Conservation (phyloP, 495 filamentous ascomycete genomes). For the Venustampulla echinocandica region DNA sequence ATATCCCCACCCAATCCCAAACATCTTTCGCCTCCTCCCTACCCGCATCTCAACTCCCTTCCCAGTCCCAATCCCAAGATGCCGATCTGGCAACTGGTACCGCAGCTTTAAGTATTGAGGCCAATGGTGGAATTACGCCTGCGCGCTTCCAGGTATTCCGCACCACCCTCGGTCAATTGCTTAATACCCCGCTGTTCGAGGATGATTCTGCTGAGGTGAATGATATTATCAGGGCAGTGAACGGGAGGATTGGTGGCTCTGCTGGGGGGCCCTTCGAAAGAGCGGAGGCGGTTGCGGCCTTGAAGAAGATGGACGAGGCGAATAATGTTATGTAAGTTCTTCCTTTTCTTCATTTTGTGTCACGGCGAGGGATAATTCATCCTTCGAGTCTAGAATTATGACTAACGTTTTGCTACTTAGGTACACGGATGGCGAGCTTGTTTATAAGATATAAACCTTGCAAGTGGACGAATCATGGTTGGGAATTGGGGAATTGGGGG, state of each 20-base stretch:
- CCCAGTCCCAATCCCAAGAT: conserved; percentile 34
- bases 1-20: conserved; percentile 43
- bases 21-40: conserved; percentile 59
- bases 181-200: conserved; percentile 69
- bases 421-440: conserved; percentile 35
- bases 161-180: conserved; percentile 65
- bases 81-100: conserved; percentile 12
- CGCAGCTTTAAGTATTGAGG: conserved; percentile 16
- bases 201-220: conserved; percentile 71
- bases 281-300: conserved; percentile 64
- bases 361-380: background rate
- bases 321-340: conserved; percentile 88
- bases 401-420: conserved; percentile 15
- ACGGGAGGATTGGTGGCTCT: conserved; percentile 51
- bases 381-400: background rate
- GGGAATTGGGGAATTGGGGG: too few species aligned
- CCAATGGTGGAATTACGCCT: conserved; percentile 42
- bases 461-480: too few species aligned
- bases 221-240: conserved; percentile 70
- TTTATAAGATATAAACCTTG: conserved; percentile 38
- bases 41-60: conserved; percentile 53
- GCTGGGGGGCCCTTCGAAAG: conserved; percentile 48
- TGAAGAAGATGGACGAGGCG: conserved; percentile 68
- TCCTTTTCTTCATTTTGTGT: too few species aligned
- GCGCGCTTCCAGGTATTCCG: conserved; percentile 67